Percentiles rank a stretch among this genome's conserved stretches.
Evolutionary conservation across 176 grass and related monocot genomes (phyloP).

Genomic region (Thinopyrum elongatum): DNA sequence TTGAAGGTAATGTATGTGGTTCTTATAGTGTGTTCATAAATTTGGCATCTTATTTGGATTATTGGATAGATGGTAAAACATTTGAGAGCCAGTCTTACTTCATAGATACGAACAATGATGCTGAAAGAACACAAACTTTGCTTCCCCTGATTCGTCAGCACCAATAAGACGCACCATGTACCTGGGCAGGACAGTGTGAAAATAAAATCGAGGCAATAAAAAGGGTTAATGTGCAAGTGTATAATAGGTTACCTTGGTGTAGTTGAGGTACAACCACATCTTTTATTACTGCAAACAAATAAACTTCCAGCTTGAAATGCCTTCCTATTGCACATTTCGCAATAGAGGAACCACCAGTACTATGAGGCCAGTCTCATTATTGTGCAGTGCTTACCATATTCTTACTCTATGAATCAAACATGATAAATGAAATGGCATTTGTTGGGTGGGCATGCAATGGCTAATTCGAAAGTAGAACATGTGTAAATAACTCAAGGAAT

Average conservation of each 20-base stretch:
- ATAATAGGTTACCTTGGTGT: neutral
- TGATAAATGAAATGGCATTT: neutral
- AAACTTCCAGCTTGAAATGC: neutral
- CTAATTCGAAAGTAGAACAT: too few relatives aligned
- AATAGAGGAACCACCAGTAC: neutral
- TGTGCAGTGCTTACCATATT: neutral
- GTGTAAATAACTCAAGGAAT: too few relatives aligned
- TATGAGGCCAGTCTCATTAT: neutral
- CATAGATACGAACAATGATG: too few relatives aligned
- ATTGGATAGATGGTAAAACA: too few relatives aligned
- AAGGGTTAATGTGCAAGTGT: too few relatives aligned
- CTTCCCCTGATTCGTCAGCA: neutral
- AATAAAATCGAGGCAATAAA: too few relatives aligned
- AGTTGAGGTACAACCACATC: neutral
- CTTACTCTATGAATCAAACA: neutral
- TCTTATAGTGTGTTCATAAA: too few relatives aligned
- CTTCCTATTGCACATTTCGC: neutral
- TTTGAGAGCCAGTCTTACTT: too few relatives aligned
- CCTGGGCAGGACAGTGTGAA: too few relatives aligned
- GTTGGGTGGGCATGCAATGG: neutral
- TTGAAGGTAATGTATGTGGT: too few relatives aligned
- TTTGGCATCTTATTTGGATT: too few relatives aligned
- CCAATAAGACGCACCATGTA: too few relatives aligned
- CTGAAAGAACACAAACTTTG: neutral
- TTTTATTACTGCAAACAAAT: neutral